Conservation (phyloP, 441 rosid species). For the Euphorbia celastroides region DNA sequence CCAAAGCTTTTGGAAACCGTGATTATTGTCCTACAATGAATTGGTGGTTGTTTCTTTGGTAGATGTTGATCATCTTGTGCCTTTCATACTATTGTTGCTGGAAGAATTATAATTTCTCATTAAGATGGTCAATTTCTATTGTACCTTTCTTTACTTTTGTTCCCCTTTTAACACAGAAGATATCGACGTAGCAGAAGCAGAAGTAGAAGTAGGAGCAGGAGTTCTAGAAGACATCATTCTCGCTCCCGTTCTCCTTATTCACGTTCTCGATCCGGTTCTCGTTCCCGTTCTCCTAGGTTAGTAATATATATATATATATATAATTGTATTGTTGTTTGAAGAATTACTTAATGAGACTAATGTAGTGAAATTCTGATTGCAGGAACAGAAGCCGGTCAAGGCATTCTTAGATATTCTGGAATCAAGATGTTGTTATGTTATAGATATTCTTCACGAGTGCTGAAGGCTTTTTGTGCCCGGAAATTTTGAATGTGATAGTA, state of each 20-base stretch:
- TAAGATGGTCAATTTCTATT: neutral
- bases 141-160: too few relatives aligned
- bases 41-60: too few relatives aligned
- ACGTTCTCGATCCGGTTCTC: conserved; percentile 17
- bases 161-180: conserved; percentile 31
- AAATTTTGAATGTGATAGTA: neutral
- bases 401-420: conserved; percentile 29
- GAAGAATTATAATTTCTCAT: neutral
- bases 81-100: too few relatives aligned
- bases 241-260: conserved; percentile 46
- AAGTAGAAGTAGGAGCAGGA: conserved; percentile 55
- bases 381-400: conserved; percentile 73
- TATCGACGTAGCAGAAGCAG: conserved; percentile 56
- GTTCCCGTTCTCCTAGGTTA: conserved; percentile 67
- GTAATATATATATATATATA: conserved; percentile 4
- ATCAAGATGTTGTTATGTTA: neutral
- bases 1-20: too few relatives aligned
- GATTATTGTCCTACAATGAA: too few relatives aligned
- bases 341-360: conserved; percentile 9
- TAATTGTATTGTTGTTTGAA: neutral
- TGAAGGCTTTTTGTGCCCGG: neutral
- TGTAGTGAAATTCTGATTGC: conserved; percentile 10
- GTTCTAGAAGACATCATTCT: conserved; percentile 48
- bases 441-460: neutral
- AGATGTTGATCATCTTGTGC: too few relatives aligned